These are phyloP conservation scores for Naegleria fowleri DNA, from an alignment of 208 protist genomes.

Conservation along the genomic window DNA sequence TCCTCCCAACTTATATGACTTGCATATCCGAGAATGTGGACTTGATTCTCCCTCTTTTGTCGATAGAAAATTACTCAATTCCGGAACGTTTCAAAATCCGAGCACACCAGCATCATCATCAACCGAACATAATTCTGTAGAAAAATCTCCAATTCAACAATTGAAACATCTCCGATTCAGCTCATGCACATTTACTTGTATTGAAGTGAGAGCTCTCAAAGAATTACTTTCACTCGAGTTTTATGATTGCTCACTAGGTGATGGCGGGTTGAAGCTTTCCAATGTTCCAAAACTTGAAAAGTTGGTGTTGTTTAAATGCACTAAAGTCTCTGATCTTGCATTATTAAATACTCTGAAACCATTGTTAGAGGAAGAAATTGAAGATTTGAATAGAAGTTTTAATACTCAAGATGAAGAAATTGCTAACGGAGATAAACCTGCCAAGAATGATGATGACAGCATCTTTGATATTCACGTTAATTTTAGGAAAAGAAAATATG, in stretches of 20 bases:
- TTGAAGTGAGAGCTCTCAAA: neutral
- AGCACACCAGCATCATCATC: neutral
- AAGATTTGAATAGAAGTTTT: neutral
- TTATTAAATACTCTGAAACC: neutral
- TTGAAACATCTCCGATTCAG: neutral
- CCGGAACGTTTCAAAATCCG: neutral
- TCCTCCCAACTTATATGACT: neutral
- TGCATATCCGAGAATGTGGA: neutral
- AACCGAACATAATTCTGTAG: neutral
- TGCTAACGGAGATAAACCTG: neutral
- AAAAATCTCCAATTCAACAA: neutral
- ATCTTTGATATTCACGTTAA: neutral
- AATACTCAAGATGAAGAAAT: neutral
- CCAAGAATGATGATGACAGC: neutral
- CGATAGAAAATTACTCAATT: neutral
- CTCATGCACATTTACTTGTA: neutral
- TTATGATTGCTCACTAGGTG: neutral
- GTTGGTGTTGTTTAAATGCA: neutral
- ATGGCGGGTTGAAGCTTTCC: neutral
- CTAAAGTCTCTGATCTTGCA: neutral
- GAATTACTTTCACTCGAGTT: neutral
- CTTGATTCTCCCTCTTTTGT: neutral
- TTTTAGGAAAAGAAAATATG: neutral
- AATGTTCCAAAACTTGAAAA: neutral
- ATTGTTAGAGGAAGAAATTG: neutral